phyloP scores from a whole-genome alignment of 1,284 basidiomycete species.

The Cryptococcus depauperatus region DNA sequence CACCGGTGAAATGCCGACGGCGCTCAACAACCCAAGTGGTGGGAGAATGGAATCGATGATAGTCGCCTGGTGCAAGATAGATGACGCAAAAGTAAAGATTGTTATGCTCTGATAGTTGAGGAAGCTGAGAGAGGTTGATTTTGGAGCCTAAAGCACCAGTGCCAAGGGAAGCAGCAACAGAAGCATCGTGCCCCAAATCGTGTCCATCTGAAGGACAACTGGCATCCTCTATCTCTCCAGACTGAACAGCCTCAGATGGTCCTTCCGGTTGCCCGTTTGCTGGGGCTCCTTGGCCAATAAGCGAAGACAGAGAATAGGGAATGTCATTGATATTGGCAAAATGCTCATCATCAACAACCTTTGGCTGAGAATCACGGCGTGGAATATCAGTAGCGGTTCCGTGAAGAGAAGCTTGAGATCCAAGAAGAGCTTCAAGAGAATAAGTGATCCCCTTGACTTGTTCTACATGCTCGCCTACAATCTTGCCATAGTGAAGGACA shows the following conservation, averaged over 20 bases:
- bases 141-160: conserved; percentile 51
- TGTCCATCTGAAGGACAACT: conserved; percentile 31
- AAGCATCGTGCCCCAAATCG: conserved; percentile 55
- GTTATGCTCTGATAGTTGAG: conserved; percentile 53
- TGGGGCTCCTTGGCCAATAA: conserved; percentile 48
- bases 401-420: conserved; percentile 47
- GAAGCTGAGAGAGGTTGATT: conserved; percentile 43
- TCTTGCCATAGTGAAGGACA: conserved; percentile 85
- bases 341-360: conserved; percentile 55
- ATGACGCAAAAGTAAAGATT: conserved; percentile 87
- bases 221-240: conserved; percentile 32
- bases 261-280: not conserved
- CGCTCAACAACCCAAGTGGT: conserved; percentile 96
- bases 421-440: conserved; percentile 84
- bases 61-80: conserved; percentile 97
- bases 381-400: conserved; percentile 16
- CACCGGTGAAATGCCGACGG: conserved; percentile 89
- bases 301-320: conserved; percentile 80
- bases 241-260: conserved; percentile 9
- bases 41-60: conserved; percentile 95
- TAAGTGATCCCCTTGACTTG: conserved; percentile 98
- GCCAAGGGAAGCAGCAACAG: conserved; percentile 44
- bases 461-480: conserved; percentile 73
- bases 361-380: conserved; percentile 3
- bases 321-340: conserved; percentile 98